These are phyloP conservation scores for Diaporthe humulicola DNA, from an alignment of 2,329 filamentous ascomycete genomes.

Conservation along the genomic window DNA sequence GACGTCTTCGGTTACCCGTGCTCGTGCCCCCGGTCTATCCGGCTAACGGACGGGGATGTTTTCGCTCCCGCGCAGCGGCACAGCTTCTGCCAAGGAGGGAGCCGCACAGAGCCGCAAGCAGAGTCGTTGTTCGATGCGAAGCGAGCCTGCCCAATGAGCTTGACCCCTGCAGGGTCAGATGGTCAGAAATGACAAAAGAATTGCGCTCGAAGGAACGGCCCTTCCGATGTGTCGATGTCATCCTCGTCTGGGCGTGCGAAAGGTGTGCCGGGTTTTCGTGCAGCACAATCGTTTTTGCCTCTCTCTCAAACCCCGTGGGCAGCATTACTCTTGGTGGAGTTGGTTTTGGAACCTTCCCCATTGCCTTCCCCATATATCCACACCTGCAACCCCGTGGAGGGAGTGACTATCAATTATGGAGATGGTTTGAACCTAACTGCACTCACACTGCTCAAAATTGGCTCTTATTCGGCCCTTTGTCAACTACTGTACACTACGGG, in stretches of 20 bases:
- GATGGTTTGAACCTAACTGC: conserved; percentile 7
- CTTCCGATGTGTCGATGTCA: conserved; percentile 14
- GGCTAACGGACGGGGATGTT: conserved; percentile 1
- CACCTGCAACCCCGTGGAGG: conserved; percentile 25
- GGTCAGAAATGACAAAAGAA: conserved; percentile 22
- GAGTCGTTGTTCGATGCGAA: not conserved
- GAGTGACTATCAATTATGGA: conserved; percentile 17
- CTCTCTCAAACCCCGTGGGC: conserved; percentile 1
- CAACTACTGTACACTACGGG: not conserved
- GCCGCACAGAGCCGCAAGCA: conserved; percentile 29
- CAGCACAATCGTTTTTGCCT: not conserved
- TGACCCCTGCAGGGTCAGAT: not conserved
- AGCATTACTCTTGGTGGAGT: conserved; percentile 1
- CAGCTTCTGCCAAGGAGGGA: conserved; percentile 4
- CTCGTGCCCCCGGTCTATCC: conserved; percentile 7
- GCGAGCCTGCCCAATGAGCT: conserved; percentile 2
- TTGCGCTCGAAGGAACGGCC: not conserved
- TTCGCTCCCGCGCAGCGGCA: not conserved
- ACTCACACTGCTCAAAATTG: not conserved
- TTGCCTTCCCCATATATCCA: conserved; percentile 26
- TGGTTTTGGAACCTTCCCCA: conserved; percentile 1
- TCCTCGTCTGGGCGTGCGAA: not conserved
- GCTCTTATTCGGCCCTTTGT: conserved; percentile 7
- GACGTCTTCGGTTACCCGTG: conserved; percentile 7
- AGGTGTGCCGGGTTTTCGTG: not conserved